These are phyloP conservation scores for Coprinopsis sp. DNA, from an alignment of 768 basidiomycete genomes.

Conservation along the genomic window DNA sequence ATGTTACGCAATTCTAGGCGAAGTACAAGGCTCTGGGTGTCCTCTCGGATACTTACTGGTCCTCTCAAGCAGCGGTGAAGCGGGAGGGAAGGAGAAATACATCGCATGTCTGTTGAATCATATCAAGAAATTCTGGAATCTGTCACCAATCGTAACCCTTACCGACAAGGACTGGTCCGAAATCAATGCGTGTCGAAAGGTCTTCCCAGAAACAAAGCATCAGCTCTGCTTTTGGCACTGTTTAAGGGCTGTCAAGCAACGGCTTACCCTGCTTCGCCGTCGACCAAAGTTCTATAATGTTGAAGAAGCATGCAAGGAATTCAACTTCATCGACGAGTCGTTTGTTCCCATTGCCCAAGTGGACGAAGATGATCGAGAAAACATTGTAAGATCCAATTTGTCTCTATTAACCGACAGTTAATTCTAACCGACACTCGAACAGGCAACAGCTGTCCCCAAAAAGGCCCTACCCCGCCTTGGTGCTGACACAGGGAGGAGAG, in stretches of 20 bases:
- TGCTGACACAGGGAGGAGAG: too few relatives aligned
- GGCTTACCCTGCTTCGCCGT: constrained; percentile 20
- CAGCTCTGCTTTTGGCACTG: constrained; percentile 37
- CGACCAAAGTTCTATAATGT: constrained; percentile 25
- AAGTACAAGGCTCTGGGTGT: constrained; percentile 27
- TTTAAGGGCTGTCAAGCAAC: constrained; percentile 23
- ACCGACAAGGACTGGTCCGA: constrained; percentile 28
- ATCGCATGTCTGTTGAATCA: constrained; percentile 20
- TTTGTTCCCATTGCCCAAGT: constrained; percentile 22
- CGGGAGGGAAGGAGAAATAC: constrained; percentile 22
- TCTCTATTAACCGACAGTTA: too few relatives aligned
- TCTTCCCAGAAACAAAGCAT: constrained; percentile 27
- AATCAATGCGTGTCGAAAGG: constrained; percentile 24
- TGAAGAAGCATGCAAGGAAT: constrained; percentile 19
- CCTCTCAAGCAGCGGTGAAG: constrained; percentile 11
- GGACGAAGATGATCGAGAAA: too few relatives aligned
- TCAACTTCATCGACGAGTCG: constrained; percentile 21
- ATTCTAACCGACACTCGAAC: too few relatives aligned
- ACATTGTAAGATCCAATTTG: too few relatives aligned
- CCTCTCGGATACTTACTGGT: constrained; percentile 29
- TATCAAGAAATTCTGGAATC: constrained; percentile 19
- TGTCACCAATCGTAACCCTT: constrained; percentile 21
- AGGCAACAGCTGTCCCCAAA: too few relatives aligned
- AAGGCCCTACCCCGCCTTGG: too few relatives aligned
- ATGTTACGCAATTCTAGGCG: constrained; percentile 27